Conservation (phyloP, 768 basidiomycete genomes). For the Sporobolomyces roseus region DNA sequence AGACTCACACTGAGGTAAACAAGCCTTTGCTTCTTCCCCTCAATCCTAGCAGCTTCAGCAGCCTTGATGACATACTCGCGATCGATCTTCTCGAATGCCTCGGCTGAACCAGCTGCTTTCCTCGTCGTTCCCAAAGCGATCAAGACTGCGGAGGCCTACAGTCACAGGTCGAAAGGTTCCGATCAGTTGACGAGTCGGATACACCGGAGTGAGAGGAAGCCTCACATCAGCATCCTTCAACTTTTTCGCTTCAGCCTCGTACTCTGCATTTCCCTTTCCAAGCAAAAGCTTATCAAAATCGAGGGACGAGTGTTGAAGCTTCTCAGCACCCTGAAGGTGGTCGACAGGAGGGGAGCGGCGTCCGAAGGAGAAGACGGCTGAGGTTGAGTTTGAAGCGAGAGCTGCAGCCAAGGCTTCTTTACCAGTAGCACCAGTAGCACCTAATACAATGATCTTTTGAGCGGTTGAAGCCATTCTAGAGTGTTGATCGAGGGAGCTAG, state of each 20-base stretch:
- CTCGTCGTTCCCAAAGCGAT: constrained; percentile 69
- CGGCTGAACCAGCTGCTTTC: constrained; percentile 60
- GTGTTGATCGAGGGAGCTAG: too few relatives aligned
- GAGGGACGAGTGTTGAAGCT: constrained; percentile 53
- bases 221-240: constrained; percentile 53
- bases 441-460: constrained; percentile 58
- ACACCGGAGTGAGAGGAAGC: too few relatives aligned
- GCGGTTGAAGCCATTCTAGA: too few relatives aligned
- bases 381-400: constrained; percentile 58
- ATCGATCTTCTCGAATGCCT: constrained; percentile 71
- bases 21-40: constrained; percentile 59
- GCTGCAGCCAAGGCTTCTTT: constrained; percentile 61
- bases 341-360: constrained; percentile 58
- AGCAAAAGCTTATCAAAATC: constrained; percentile 54
- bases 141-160: constrained; percentile 76
- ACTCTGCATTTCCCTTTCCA: constrained; percentile 62
- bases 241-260: constrained; percentile 61
- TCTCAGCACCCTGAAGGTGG: constrained; percentile 49
- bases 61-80: constrained; percentile 60
- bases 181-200: too few relatives aligned
- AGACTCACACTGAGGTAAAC: constrained; percentile 65
- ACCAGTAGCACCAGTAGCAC: constrained; percentile 70
- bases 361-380: constrained; percentile 66
- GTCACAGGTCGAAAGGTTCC: too few relatives aligned
- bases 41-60: constrained; percentile 61